These are phyloP conservation scores for Cladosporium sp. DNA, from an alignment of 2,329 filamentous ascomycete species.

Conservation along the genomic window DNA sequence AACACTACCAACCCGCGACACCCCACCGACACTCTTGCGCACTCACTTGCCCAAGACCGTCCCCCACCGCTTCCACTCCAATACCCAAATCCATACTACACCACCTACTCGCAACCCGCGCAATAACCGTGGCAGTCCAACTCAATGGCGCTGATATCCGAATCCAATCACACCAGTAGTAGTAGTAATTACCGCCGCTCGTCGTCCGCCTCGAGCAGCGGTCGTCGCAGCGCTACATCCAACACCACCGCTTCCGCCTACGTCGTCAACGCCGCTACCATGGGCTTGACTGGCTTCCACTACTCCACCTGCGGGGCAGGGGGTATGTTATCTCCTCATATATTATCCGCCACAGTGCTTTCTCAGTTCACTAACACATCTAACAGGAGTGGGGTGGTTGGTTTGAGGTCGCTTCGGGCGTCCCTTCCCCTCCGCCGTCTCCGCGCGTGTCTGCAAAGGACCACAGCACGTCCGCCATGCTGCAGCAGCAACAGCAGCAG, in stretches of 20 bases:
- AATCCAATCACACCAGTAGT: slow-evolving; percentile 66
- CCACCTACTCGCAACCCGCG: slow-evolving; percentile 14
- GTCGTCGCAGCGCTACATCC: slow-evolving; percentile 48
- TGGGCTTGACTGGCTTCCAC: slow-evolving; percentile 76
- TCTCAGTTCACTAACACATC: neutral
- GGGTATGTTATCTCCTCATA: slow-evolving; percentile 27
- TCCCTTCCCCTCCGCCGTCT: slow-evolving; percentile 80
- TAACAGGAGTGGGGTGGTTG: slow-evolving; percentile 79
- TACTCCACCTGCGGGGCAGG: slow-evolving; percentile 90
- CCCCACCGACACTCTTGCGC: neutral
- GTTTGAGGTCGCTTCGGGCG: slow-evolving; percentile 87
- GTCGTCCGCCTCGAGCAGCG: slow-evolving; percentile 52
- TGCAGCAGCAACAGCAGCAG: no score
- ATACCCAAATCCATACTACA: neutral
- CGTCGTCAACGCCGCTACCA: slow-evolving; percentile 65
- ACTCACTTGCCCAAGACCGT: neutral
- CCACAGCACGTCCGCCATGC: slow-evolving; percentile 2
- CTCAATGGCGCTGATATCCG: slow-evolving; percentile 65
- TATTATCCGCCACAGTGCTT: neutral
- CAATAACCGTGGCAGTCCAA: slow-evolving; percentile 42
- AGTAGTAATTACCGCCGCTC: slow-evolving; percentile 58
- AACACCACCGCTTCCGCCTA: slow-evolving; percentile 91
- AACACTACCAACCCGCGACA: neutral
- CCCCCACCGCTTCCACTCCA: slow-evolving; percentile 4
- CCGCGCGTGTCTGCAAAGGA: slow-evolving; percentile 48